phyloP scores from a whole-genome alignment of 495 filamentous ascomycete species.

The Penicillium macrosclerotiorum region DNA sequence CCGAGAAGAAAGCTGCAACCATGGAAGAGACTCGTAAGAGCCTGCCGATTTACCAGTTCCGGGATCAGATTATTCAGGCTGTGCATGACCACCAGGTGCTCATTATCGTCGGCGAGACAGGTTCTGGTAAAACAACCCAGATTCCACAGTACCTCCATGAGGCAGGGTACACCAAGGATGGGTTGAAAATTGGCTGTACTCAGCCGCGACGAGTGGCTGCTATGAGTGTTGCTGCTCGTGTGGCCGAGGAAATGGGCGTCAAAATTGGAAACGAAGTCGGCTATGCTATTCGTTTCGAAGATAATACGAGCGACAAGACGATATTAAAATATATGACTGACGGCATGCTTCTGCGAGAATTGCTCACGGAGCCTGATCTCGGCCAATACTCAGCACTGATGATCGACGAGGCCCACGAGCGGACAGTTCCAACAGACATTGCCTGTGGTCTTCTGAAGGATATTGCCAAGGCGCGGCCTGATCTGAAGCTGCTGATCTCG shows the following conservation, averaged over 20 bases:
- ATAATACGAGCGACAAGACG: slow-evolving; percentile 90
- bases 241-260: slow-evolving; percentile 91
- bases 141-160: slow-evolving; percentile 85
- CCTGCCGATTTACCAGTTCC: slow-evolving; percentile 84
- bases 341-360: slow-evolving; percentile 90
- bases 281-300: slow-evolving; percentile 94
- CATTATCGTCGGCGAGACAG: slow-evolving; percentile 85
- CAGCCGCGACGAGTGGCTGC: slow-evolving; percentile 96
- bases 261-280: slow-evolving; percentile 91
- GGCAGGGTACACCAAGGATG: slow-evolving; percentile 81
- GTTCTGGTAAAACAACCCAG: slow-evolving; percentile 87
- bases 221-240: slow-evolving; percentile 92
- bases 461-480: slow-evolving; percentile 78
- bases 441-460: slow-evolving; percentile 90
- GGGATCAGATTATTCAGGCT: slow-evolving; percentile 71
- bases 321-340: slow-evolving; percentile 97
- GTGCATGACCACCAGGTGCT: slow-evolving; percentile 78
- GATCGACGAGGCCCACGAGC: slow-evolving; percentile 97
- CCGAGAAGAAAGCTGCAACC: slow-evolving; percentile 76
- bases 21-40: slow-evolving; percentile 93
- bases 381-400: slow-evolving; percentile 85
- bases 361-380: slow-evolving; percentile 85
- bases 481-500: slow-evolving; percentile 89
- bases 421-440: slow-evolving; percentile 89
- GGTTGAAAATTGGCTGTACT: slow-evolving; percentile 52